Conservation (phyloP, 495 filamentous ascomycete species). For the Penicillium pulvis region DNA sequence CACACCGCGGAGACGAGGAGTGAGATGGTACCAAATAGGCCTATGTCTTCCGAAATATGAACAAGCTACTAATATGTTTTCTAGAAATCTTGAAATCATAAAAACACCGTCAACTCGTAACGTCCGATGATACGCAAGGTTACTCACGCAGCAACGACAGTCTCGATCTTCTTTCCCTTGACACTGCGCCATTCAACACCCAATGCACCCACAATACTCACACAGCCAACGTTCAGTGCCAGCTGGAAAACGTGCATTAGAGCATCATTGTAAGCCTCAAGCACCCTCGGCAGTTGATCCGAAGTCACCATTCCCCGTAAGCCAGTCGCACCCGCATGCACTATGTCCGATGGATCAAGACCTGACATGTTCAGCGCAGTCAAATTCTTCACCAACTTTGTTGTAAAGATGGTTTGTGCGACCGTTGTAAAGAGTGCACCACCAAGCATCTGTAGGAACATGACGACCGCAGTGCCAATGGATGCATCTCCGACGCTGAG, state of each 20-base stretch:
- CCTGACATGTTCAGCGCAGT: not conserved
- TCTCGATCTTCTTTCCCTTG: slow-evolving; percentile 27
- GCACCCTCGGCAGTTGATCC: slow-evolving; percentile 22
- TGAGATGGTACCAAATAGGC: no score
- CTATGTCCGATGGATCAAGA: not conserved
- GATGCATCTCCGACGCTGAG: slow-evolving; percentile 36
- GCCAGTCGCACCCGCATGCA: slow-evolving; percentile 1
- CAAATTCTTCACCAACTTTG: slow-evolving; percentile 16
- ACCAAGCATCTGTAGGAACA: slow-evolving; percentile 44
- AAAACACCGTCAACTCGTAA: not conserved
- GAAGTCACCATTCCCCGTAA: not conserved
- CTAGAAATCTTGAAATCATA: not conserved
- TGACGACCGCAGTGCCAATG: slow-evolving; percentile 40
- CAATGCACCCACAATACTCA: slow-evolving; percentile 36
- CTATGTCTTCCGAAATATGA: no score
- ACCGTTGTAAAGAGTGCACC: slow-evolving; percentile 41
- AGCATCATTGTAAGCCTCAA: slow-evolving; percentile 57
- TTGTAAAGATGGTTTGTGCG: slow-evolving; percentile 36
- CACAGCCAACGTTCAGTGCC: slow-evolving; percentile 48
- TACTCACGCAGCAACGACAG: not conserved
- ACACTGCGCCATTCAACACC: slow-evolving; percentile 62
- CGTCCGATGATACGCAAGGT: not conserved
- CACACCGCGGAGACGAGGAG: no score
- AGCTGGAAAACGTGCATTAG: slow-evolving; percentile 52
- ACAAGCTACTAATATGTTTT: not conserved